These are phyloP conservation scores for Alternaria arbusti DNA, from an alignment of 2,329 filamentous ascomycete species.

Conservation along the genomic window DNA sequence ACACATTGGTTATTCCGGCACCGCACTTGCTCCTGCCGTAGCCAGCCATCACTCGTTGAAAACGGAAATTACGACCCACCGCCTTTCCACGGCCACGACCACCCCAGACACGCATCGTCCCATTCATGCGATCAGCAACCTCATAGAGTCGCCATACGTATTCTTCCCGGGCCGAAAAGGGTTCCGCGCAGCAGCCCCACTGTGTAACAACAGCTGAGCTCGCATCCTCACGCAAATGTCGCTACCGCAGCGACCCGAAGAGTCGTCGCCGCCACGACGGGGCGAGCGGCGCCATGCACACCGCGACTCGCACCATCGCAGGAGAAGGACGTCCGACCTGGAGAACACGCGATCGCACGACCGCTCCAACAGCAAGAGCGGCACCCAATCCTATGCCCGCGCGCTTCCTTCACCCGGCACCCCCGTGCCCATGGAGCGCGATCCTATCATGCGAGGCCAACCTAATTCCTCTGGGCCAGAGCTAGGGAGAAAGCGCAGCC, in stretches of 20 bases:
- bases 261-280: conserved; percentile 62
- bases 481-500: conserved; percentile 77
- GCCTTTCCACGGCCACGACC: not conserved
- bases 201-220: conserved; percentile 25
- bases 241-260: conserved; percentile 67
- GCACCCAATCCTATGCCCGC: conserved; percentile 49
- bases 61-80: conserved; percentile 12
- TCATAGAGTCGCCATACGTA: conserved; percentile 10
- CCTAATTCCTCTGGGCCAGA: conserved; percentile 53
- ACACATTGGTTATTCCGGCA: conserved; percentile 6
- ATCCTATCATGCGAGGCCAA: conserved; percentile 58
- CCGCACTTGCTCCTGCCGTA: conserved; percentile 19
- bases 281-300: conserved; percentile 58
- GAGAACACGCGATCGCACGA: conserved; percentile 65
- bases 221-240: conserved; percentile 50
- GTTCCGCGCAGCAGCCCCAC: conserved; percentile 3
- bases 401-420: conserved; percentile 55
- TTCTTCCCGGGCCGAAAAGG: conserved; percentile 12
- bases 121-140: conserved; percentile 1
- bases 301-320: conserved; percentile 63
- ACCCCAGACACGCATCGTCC: not conserved
- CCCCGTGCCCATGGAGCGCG: conserved; percentile 54
- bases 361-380: conserved; percentile 46
- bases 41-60: conserved; percentile 38
- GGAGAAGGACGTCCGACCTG: conserved; percentile 66